phyloP scores from a whole-genome alignment of 1,284 basidiomycete genomes.

The Tilletia caries region DNA sequence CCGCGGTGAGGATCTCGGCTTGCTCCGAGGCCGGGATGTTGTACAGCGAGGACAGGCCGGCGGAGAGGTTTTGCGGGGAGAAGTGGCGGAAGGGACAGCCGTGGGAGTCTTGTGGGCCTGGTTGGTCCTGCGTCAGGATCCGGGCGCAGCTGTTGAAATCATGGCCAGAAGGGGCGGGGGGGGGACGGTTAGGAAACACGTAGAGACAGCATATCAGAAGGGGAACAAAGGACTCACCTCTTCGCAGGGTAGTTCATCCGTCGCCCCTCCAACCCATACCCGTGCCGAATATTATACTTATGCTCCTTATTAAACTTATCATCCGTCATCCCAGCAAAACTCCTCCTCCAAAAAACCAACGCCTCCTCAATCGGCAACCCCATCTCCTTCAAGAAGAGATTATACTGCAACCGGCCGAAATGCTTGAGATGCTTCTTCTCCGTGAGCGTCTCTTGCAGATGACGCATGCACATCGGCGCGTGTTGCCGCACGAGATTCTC shows the following conservation, averaged over 20 bases:
- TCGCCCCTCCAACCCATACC: conserved; percentile 89
- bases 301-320: conserved; percentile 99
- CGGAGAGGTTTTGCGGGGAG: conserved; percentile 75
- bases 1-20: conserved; percentile 78
- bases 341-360: conserved; percentile 85
- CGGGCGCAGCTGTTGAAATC: conserved; percentile 75
- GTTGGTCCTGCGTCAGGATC: conserved; percentile 75
- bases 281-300: conserved; percentile 94
- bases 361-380: conserved; percentile 94
- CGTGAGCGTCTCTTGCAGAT: conserved; percentile 75
- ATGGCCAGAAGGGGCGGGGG: too few relatives aligned
- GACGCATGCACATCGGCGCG: conserved; percentile 94
- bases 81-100: conserved; percentile 96
- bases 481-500: conserved; percentile 81
- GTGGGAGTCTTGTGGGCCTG: conserved; percentile 71
- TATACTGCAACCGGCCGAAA: conserved; percentile 85
- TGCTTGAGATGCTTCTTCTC: conserved; percentile 86
- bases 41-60: conserved; percentile 73
- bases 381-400: conserved; percentile 82
- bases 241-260: conserved; percentile 91
- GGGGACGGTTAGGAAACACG: too few relatives aligned
- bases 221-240: conserved; percentile 61
- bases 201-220: neutral
- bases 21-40: conserved; percentile 69
- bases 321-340: conserved; percentile 71